Evolutionary conservation across 2,329 filamentous ascomycete species (phyloP), one percentile per base, ranked within the genome.

Genomic region (Parasarocladium wereldwijsianum): DNA sequence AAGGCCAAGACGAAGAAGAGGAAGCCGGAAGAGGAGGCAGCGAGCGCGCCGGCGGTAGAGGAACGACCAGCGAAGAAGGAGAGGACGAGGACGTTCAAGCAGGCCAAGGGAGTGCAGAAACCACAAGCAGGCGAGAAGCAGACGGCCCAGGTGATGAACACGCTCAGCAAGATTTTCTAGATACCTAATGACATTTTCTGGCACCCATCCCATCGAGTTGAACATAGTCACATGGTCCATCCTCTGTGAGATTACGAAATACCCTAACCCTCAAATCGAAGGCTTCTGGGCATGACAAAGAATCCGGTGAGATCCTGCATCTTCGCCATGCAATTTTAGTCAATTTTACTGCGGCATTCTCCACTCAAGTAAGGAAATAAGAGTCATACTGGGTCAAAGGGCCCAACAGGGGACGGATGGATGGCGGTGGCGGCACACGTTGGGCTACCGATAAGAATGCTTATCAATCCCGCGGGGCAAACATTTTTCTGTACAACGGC

Each of bases 141-240:
- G 43, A 58, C 66, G 3, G 69, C 69, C 18, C 58, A 64, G 32
- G 66, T 76, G 7, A 64, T 66, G 42, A 62, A 66, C 39, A 66
- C 76, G 24, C 46, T 76, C 39, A 73, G 66, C 55, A 75, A 71
- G 51, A 76, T 77, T 38, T 77, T 78, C 42, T 77, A 44, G n/a
- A n/a, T n/a, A n/a, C n/a, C n/a, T n/a, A n/a, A n/a, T n/a, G n/a
- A n/a, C n/a, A n/a, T n/a, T n/a, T n/a, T n/a, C n/a, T n/a, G n/a
- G n/a, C n/a, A n/a, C n/a, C n/a, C n/a, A n/a, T n/a, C n/a, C n/a
- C n/a, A n/a, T n/a, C n/a, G n/a, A n/a, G n/a, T n/a, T n/a, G n/a
- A n/a, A n/a, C n/a, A n/a, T n/a, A n/a, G n/a, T 21, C 20, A 21
- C 20, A 21, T 21, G n/a, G 8, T 21, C 19, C 13, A 13, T 8